Base-by-base conservation (phyloP, 2,329 filamentous ascomycete genomes). In the Septoria petroselini region DNA sequence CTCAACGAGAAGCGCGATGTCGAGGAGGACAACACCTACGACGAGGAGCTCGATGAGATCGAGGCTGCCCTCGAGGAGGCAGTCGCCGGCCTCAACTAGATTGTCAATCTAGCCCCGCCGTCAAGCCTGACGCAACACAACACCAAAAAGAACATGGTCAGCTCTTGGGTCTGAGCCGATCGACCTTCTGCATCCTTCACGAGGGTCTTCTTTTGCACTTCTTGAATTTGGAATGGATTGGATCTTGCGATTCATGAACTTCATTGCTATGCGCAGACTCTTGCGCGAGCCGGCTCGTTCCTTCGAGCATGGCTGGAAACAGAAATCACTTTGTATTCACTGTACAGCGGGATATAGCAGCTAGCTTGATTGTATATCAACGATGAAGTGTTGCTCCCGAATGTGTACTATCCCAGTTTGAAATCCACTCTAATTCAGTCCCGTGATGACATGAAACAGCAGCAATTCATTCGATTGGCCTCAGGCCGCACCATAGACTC, bases 31-130 rank as follows among this genome's bases (percentile, higher is more conserved):
- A 33, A 46, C 41, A 37, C 30, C 25, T 48, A 54, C 27, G 42
- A 37, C 31, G 42, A 33, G n/a, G n/a, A 38, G 18, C 42, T 46
- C 25, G 37, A 48, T 14, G 45, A 48, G 41, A 37, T 53, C 31
- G 46, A 46, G 41, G 41, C 18, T 29, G 46, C 41, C 23, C 45
- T 48, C 31, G 50, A 47, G 21, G 34, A 45, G 27, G 50, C 55
- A 31, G 40, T 48, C n/a, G n/a, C n/a, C n/a, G n/a, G n/a, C n/a
- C n/a, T n/a, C n/a, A n/a, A n/a, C n/a, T n/a, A n/a, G n/a, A n/a
- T 27, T 27, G 9, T 27, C 23, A 27, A 27, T 27, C 23, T 27
- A 5, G 23, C 23, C 23, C 5, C 9, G 23, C 9, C 23, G 9
- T 27, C n/a, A n/a, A n/a, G n/a, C 37, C 12, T 19, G 8, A 31